phyloP scores from a whole-genome alignment of 2,329 filamentous ascomycete genomes.

The Diaporthe australafricana region DNA sequence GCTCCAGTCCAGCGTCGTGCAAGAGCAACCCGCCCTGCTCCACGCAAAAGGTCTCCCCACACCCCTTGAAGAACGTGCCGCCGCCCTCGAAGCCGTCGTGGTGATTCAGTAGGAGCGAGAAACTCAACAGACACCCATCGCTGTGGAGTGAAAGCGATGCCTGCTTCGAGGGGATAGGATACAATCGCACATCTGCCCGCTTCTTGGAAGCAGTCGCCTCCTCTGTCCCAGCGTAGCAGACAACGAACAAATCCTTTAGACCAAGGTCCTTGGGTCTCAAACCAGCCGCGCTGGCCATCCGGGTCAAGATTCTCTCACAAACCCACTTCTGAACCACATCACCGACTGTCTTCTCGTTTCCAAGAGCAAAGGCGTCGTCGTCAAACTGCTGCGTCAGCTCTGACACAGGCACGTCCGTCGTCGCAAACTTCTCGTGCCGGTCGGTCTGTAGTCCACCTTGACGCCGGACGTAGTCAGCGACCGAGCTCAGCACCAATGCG shows the following conservation, averaged over 20 bases:
- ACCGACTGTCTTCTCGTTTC: not conserved
- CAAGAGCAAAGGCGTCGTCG: not conserved
- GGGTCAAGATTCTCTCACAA: slow-evolving; percentile 10
- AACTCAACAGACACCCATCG: slow-evolving; percentile 35
- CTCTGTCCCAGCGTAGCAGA: slow-evolving; percentile 24
- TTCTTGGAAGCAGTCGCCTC: not conserved
- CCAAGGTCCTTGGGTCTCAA: slow-evolving; percentile 30
- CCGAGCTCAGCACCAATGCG: slow-evolving; percentile 25
- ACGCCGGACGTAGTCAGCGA: slow-evolving; percentile 26
- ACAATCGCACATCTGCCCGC: not conserved
- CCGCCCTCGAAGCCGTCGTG: slow-evolving; percentile 33
- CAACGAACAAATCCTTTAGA: slow-evolving; percentile 35
- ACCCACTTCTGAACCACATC: slow-evolving; percentile 22
- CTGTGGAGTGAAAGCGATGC: slow-evolving; percentile 35
- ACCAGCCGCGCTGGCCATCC: slow-evolving; percentile 26
- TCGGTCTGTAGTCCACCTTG: slow-evolving; percentile 32
- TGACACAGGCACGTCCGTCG: slow-evolving; percentile 36
- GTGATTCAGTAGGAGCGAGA: slow-evolving; percentile 35
- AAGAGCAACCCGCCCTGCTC: slow-evolving; percentile 36
- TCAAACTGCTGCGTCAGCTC: slow-evolving; percentile 13
- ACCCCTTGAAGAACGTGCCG: slow-evolving; percentile 35
- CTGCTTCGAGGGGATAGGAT: slow-evolving; percentile 35
- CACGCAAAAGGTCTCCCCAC: slow-evolving; percentile 30
- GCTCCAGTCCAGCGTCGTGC: slow-evolving; percentile 36
- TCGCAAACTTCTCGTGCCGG: slow-evolving; percentile 35